Percentiles rank a stretch among this genome's conserved stretches.
Conservation (phyloP, 2,329 filamentous ascomycete genomes). For the Fusarium sp. region DNA sequence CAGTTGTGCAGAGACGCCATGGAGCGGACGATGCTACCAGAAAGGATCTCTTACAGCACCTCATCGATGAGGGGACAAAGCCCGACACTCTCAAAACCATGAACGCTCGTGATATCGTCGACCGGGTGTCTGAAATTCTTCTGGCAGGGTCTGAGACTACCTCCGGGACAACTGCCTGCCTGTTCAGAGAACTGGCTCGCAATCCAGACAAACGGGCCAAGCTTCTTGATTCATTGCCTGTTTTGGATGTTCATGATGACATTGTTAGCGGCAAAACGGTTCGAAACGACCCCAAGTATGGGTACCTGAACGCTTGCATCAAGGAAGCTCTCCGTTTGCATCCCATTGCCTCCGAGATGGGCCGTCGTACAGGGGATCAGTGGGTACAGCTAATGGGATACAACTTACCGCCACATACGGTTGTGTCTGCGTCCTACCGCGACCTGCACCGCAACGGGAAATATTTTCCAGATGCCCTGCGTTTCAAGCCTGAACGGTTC, state of each 20-base stretch:
- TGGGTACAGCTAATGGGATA: slow-evolving; percentile 1
- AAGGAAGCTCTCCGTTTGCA: slow-evolving; percentile 4
- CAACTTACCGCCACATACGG: not conserved
- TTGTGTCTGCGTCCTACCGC: not conserved
- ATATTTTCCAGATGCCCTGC: not conserved
- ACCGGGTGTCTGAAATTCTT: not conserved
- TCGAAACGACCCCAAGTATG: not conserved
- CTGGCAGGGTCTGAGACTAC: not conserved
- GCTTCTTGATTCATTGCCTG: not conserved
- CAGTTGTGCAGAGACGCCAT: not conserved
- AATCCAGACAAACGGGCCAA: not conserved
- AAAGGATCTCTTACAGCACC: not conserved
- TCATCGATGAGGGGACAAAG: not conserved
- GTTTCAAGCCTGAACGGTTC: not conserved
- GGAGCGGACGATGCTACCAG: not conserved
- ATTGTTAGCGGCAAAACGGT: not conserved
- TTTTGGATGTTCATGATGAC: not conserved
- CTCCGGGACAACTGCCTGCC: not conserved
- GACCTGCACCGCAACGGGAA: not conserved
- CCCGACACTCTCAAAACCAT: not conserved
- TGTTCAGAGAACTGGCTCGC: not conserved
- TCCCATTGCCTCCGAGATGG: slow-evolving; percentile 5
- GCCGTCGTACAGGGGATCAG: not conserved
- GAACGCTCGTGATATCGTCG: not conserved
- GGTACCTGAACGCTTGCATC: not conserved